Conservation (phyloP, 345 rosid species). For the Citrus trifoliata region DNA sequence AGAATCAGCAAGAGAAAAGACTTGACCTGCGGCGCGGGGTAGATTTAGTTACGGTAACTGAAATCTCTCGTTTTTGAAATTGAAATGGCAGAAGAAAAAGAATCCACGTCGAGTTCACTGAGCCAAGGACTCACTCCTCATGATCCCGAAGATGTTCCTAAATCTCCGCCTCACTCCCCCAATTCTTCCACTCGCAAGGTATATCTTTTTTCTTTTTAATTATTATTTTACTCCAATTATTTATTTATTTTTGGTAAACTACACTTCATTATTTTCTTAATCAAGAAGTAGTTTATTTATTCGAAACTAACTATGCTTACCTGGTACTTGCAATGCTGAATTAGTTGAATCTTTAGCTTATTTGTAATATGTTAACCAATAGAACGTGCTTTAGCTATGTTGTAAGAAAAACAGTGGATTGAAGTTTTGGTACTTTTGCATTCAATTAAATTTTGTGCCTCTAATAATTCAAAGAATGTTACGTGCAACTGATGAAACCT, state of each 20-base stretch:
- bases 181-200: conserved; percentile 86
- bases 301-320: neutral
- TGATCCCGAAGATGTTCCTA: conserved; percentile 52
- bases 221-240: no score
- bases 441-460: neutral
- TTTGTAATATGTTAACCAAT: neutral
- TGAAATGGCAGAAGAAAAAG: conserved; percentile 48
- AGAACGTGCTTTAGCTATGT: neutral
- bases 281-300: no score
- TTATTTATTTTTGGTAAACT: no score
- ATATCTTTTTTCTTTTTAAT: neutral
- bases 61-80: neutral
- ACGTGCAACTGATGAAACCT: neutral
- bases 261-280: neutral
- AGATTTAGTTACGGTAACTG: neutral
- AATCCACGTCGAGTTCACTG: conserved; percentile 48
- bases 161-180: conserved; percentile 66
- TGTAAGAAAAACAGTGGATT: neutral
- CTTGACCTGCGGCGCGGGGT: neutral
- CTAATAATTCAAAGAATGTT: neutral
- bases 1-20: neutral
- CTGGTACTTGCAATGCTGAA: neutral
- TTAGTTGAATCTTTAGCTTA: neutral
- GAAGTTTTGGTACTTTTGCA: neutral
- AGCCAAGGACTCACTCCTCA: conserved; percentile 53